Conservation (phyloP, 148 eudicot genomes). For the Polygonum aviculare region DNA sequence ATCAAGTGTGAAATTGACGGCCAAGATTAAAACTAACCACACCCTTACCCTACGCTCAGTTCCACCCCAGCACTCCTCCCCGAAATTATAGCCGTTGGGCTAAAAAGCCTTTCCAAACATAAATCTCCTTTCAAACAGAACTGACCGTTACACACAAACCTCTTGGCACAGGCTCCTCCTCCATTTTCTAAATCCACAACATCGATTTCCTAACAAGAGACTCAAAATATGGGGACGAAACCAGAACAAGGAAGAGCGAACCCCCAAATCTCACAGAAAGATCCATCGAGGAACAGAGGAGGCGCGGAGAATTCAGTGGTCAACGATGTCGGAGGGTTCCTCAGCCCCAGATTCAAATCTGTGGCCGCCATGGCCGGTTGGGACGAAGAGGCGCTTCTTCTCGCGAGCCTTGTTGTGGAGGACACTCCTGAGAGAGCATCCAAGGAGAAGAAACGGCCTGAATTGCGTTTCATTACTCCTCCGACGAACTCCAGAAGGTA, state of each 20-base stretch:
- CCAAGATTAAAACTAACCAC: background rate
- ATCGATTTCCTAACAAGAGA: background rate
- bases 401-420: slow-evolving; percentile 64
- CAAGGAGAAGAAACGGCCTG: slow-evolving; percentile 43
- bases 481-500: slow-evolving; percentile 62
- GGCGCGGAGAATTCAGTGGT: background rate
- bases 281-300: slow-evolving; percentile 6
- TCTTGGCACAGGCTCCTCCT: background rate
- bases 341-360: slow-evolving; percentile 74
- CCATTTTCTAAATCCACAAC: background rate
- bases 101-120: background rate
- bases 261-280: background rate
- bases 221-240: background rate
- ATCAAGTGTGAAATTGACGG: background rate
- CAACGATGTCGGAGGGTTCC: slow-evolving; percentile 25
- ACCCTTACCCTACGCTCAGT: background rate
- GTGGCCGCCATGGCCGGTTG: slow-evolving; percentile 89
- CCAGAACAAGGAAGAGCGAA: background rate
- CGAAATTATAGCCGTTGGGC: background rate
- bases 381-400: slow-evolving; percentile 71
- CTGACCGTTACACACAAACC: background rate
- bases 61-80: background rate
- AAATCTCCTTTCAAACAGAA: background rate
- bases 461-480: slow-evolving; percentile 41
- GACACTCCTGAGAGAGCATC: slow-evolving; percentile 59